Evolutionary conservation across 2,329 filamentous ascomycete species (phyloP), one percentile per base, ranked within the genome.

Genomic region (Gyromitra esculenta): DNA sequence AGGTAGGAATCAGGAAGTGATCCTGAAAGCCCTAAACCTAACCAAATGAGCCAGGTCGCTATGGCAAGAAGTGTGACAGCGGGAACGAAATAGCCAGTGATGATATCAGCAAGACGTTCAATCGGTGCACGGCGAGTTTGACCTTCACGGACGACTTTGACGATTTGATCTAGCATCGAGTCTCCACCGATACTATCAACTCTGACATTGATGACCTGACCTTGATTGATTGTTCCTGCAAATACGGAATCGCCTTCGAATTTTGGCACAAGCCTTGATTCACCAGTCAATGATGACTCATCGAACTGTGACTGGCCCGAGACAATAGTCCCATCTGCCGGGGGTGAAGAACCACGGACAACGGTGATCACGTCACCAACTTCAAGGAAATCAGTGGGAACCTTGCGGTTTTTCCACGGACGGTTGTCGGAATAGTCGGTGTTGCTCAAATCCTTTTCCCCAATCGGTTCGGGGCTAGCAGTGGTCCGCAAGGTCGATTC

Each of bases 281-380:
- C 92, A 67, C 92, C 92, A 1, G 95, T 97, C 76, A 98, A 86
- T 77, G 93, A 96, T 9, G 93, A 94, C 83, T 98, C 95, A 81
- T 97, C 93, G 81, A 97, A 97, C 64, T 86, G 87, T 57, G 89
- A 89, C 64, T 89, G 86, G 2, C 89, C 90, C 77, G 87, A 83
- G 77, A 89, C 84, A 78, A 97, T 81, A 2, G 84, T 82, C 6
- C 94, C 94, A 82, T 97, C 95, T 4, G 91, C 93, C 0, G 95
- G 92, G 0, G 95, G 95, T 0, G 94, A 97, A 0, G 89, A 88
- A 1, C 95, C 95, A 75, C 94, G 89, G 1, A 90, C 88, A 1
- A 98, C 88, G 66, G 90, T 89, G 56, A 97, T 91, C 0, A 87
- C 83, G 80, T 96, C 92, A 1, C 91, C 91, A 74, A 89, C 86